These are phyloP conservation scores for Venturia oleaginea DNA, from an alignment of 2,329 filamentous ascomycete genomes.

Conservation along the genomic window DNA sequence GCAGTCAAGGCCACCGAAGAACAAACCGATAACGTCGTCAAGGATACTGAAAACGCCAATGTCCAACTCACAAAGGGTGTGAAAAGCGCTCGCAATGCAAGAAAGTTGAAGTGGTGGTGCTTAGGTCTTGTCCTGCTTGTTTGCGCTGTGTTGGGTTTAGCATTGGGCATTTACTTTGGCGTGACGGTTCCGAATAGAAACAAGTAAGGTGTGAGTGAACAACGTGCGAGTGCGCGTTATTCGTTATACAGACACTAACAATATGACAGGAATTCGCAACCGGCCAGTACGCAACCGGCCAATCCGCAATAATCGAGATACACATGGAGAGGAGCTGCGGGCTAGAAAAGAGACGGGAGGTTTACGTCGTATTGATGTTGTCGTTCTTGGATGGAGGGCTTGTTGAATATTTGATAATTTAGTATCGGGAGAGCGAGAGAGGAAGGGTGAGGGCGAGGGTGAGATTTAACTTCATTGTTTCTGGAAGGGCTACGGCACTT, in stretches of 20 bases:
- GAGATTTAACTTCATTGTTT: neutral
- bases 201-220: neutral
- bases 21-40: slow-evolving; percentile 53
- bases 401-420: slow-evolving; percentile 6
- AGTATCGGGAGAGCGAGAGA: neutral
- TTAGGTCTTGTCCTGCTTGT: slow-evolving; percentile 47
- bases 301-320: neutral
- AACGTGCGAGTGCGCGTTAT: neutral
- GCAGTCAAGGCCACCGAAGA: slow-evolving; percentile 53
- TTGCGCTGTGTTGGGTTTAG: slow-evolving; percentile 39
- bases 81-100: slow-evolving; percentile 53
- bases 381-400: neutral
- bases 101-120: slow-evolving; percentile 78
- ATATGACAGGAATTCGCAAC: neutral
- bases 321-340: neutral
- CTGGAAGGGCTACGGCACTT: neutral
- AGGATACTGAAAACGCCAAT: slow-evolving; percentile 61
- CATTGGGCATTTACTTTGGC: slow-evolving; percentile 41
- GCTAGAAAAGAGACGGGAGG: neutral
- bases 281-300: neutral
- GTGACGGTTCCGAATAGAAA: slow-evolving; percentile 5
- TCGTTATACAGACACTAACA: neutral
- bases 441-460: neutral
- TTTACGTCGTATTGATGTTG: neutral
- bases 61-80: slow-evolving; percentile 60